A percentile compares a stretch with the other conserved stretches of the same genome.
Evolutionary conservation across 352 stramenopile genomes (phyloP).

Genomic region (Plasmopara viticola): DNA sequence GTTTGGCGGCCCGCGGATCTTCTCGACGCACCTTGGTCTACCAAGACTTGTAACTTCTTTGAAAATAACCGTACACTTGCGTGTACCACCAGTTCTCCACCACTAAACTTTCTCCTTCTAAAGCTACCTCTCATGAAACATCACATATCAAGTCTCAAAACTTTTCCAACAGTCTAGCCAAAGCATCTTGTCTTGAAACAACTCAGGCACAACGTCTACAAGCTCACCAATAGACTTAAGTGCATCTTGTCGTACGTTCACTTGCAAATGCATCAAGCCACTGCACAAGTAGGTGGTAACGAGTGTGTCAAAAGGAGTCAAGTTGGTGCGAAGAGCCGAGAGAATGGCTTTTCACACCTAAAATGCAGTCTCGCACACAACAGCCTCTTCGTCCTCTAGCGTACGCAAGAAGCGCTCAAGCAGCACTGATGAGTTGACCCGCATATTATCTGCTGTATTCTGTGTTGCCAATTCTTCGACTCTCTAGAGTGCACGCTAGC

Average conservation of each 20-base stretch:
- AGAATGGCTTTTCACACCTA: slow-evolving; percentile 60
- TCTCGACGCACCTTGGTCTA: too few species aligned
- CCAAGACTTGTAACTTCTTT: too few species aligned
- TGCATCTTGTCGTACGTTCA: slow-evolving; percentile 66
- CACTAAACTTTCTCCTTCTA: too few species aligned
- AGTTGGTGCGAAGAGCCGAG: slow-evolving; percentile 36
- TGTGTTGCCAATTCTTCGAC: slow-evolving; percentile 53
- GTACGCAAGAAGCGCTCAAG: slow-evolving; percentile 72
- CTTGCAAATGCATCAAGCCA: slow-evolving; percentile 70
- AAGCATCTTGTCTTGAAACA: slow-evolving; percentile 49
- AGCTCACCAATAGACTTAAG: slow-evolving; percentile 61
- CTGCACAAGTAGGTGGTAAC: slow-evolving; percentile 76
- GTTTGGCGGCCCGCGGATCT: too few species aligned
- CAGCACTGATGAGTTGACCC: slow-evolving; percentile 62
- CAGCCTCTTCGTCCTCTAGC: slow-evolving; percentile 71
- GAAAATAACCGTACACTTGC: too few species aligned
- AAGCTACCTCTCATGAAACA: too few species aligned
- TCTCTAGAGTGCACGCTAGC: slow-evolving; percentile 58
- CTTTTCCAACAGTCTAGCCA: slow-evolving; percentile 70
- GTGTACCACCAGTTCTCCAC: too few species aligned
- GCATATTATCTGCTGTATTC: slow-evolving; percentile 43
- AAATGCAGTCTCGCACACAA: slow-evolving; percentile 69
- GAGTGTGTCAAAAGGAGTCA: slow-evolving; percentile 67
- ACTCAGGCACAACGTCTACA: slow-evolving; percentile 49
- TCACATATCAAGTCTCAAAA: slow-evolving; percentile 75